These are phyloP conservation scores for Trichosporon coremiiforme DNA, from an alignment of 1,284 basidiomycete species.

Conservation along the genomic window DNA sequence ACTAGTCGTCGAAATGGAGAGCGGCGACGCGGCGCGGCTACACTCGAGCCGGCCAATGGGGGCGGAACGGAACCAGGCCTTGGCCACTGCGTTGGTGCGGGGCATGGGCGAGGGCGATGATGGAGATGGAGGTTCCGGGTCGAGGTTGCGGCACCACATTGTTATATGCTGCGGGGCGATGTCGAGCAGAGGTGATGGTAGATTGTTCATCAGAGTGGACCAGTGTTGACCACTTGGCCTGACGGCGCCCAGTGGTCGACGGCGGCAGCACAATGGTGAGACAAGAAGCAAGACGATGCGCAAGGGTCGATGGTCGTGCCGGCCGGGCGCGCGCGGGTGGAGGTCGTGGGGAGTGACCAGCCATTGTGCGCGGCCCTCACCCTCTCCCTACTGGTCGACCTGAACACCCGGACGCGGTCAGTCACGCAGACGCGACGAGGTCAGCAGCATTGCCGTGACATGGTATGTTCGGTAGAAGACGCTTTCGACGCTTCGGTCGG, in stretches of 20 bases:
- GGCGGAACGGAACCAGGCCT: background rate
- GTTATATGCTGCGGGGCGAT: background rate
- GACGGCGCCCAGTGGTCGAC: background rate
- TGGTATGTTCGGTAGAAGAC: background rate
- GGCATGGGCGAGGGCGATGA: background rate
- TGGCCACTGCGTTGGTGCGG: background rate
- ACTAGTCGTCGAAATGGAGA: background rate
- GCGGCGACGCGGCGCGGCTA: background rate
- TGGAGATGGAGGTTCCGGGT: background rate
- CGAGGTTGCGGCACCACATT: background rate
- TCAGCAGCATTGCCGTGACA: background rate
- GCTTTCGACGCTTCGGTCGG: background rate
- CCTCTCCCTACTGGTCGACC: background rate
- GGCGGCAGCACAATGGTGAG: slow-evolving; percentile 2
- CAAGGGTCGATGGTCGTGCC: background rate
- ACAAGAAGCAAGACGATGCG: slow-evolving; percentile 7
- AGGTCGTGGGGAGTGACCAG: background rate
- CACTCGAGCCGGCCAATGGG: background rate
- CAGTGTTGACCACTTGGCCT: no score
- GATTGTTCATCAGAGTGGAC: background rate
- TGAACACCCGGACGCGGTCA: no score
- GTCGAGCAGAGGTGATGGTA: background rate
- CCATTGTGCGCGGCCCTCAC: background rate
- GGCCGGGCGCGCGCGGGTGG: background rate
- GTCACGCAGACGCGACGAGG: background rate